A percentile compares a stretch with the other conserved stretches of the same genome.
Conservation (phyloP, 257 asterid genomes). For the Solanum rostratum region DNA sequence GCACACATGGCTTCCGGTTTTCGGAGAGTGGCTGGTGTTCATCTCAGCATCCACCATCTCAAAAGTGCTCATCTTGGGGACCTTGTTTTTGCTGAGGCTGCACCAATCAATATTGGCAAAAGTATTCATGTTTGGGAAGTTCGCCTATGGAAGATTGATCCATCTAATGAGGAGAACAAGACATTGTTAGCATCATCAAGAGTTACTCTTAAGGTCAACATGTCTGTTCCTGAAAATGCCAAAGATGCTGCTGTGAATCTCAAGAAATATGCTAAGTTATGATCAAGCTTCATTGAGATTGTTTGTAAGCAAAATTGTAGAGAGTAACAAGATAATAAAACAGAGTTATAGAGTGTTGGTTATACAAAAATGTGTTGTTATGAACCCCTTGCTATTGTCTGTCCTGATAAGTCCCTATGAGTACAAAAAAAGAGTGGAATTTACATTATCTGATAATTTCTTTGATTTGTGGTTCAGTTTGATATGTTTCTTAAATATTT, state of each 20-base stretch:
- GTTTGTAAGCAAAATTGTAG: not conserved
- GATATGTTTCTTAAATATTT: not conserved
- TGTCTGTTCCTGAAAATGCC: slow-evolving; percentile 51
- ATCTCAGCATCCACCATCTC: slow-evolving; percentile 32
- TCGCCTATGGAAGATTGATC: slow-evolving; percentile 37
- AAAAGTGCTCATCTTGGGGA: slow-evolving; percentile 69
- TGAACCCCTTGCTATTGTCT: not conserved
- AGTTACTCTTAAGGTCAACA: slow-evolving; percentile 57
- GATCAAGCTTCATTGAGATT: not conserved
- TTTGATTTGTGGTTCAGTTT: not conserved
- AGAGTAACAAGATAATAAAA: not conserved
- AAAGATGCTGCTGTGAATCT: slow-evolving; percentile 38
- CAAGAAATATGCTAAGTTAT: slow-evolving; percentile 52
- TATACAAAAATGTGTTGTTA: not conserved
- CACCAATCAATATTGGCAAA: slow-evolving; percentile 50
- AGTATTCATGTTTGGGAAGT: slow-evolving; percentile 91
- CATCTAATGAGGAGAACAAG: slow-evolving; percentile 19
- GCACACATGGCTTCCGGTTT: slow-evolving; percentile 34
- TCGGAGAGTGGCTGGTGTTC: slow-evolving; percentile 32
- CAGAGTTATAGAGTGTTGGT: not conserved
- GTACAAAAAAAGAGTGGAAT: not conserved
- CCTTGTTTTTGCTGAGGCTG: slow-evolving; percentile 59
- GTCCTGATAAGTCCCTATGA: not conserved
- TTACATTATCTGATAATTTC: not conserved
- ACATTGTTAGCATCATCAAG: slow-evolving; percentile 57